Conservation (phyloP, 2,329 filamentous ascomycete species). For the Fusarium floridanum region DNA sequence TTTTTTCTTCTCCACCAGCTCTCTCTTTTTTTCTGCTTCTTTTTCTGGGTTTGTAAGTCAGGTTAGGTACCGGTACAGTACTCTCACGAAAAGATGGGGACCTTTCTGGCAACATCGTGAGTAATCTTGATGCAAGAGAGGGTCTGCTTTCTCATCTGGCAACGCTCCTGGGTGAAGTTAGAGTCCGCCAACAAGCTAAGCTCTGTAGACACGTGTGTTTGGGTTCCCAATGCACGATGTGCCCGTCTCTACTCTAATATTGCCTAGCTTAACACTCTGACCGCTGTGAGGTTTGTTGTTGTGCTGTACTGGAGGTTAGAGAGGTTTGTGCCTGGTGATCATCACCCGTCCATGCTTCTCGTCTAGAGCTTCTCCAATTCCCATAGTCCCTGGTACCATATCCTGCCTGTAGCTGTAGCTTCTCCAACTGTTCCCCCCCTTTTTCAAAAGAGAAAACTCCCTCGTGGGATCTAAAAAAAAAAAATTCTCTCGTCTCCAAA, state of each 20-base stretch:
- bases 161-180: conserved; percentile 37
- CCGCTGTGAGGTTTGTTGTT: not conserved
- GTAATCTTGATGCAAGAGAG: conserved; percentile 33
- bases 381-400: not conserved
- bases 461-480: not conserved
- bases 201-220: not conserved
- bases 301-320: not conserved
- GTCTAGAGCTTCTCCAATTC: conserved; percentile 31
- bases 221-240: conserved; percentile 19
- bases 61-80: conserved; percentile 34
- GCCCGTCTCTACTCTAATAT: conserved; percentile 11
- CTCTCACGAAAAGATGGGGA: conserved; percentile 8
- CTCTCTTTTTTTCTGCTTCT: not conserved
- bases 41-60: conserved; percentile 33
- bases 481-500: conserved; percentile 19
- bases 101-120: conserved; percentile 32
- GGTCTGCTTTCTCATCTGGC: conserved; percentile 28
- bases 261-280: not conserved
- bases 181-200: not conserved
- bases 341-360: conserved; percentile 24
- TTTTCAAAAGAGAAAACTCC: not conserved
- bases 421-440: conserved; percentile 27
- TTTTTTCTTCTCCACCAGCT: conserved; percentile 23
- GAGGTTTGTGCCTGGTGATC: conserved; percentile 1
- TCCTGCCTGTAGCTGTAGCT: conserved; percentile 9